Evolutionary conservation across 2,329 filamentous ascomycete species (phyloP).

Genomic region (Aspergillus novofumigatus): DNA sequence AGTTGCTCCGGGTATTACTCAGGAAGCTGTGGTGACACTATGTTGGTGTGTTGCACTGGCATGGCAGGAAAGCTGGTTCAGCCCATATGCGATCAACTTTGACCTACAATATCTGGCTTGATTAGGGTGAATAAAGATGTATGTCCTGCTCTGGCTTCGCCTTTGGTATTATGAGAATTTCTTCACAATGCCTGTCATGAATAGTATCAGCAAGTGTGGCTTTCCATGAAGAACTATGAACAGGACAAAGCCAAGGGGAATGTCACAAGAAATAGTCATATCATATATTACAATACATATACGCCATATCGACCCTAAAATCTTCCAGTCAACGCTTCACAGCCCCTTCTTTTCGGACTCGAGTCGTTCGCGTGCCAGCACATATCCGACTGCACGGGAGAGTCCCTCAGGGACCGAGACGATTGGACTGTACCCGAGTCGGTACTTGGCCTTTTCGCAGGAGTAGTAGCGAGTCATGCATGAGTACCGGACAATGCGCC

Average conservation of each 20-base stretch:
- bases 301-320: not conserved
- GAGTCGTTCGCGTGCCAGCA: slow-evolving; percentile 31
- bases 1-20: slow-evolving; percentile 17
- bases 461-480: slow-evolving; percentile 48
- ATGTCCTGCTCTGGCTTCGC: not conserved
- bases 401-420: slow-evolving; percentile 45
- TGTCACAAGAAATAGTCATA: not conserved
- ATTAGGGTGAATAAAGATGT: not conserved
- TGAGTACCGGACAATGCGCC: slow-evolving; percentile 44
- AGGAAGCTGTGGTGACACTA: slow-evolving; percentile 8
- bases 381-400: slow-evolving; percentile 42
- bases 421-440: slow-evolving; percentile 44
- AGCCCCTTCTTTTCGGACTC: slow-evolving; percentile 38
- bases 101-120: not conserved
- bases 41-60: too few species aligned
- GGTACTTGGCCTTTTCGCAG: slow-evolving; percentile 43
- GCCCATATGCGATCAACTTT: not conserved
- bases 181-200: not conserved
- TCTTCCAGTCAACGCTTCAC: slow-evolving; percentile 17
- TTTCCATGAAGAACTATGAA: not conserved
- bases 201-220: not conserved
- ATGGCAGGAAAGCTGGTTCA: not conserved
- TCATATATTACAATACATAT: not conserved
- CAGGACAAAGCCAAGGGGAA: not conserved
- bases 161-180: not conserved